phyloP scores from a whole-genome alignment of 208 protist species.

The Wallacemonas sp. region DNA sequence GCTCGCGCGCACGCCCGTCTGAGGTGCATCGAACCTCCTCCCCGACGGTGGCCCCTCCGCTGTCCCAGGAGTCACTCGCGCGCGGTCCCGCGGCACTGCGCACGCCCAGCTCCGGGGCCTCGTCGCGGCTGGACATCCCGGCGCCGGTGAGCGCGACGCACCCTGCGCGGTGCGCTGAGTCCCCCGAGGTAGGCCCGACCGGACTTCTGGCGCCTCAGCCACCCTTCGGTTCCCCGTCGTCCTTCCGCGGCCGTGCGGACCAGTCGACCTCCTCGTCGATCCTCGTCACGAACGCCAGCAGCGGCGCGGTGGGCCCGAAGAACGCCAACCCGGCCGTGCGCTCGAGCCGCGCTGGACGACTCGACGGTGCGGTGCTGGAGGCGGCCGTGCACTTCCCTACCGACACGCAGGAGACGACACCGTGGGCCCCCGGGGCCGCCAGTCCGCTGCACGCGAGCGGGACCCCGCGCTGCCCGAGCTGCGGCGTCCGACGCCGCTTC shows the following conservation, averaged over 20 bases:
- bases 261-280: constrained; percentile 2
- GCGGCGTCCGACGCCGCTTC: neutral
- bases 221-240: neutral
- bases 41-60: too few species aligned
- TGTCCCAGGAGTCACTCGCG: too few species aligned
- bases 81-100: too few species aligned
- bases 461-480: neutral
- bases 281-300: constrained; percentile 6
- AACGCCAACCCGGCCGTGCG: neutral
- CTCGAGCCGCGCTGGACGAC: neutral
- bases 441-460: neutral
- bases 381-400: neutral
- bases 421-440: neutral
- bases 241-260: neutral
- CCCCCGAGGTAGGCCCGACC: too few species aligned
- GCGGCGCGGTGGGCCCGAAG: neutral
- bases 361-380: constrained; percentile 9
- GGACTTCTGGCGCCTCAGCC: too few species aligned
- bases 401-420: neutral
- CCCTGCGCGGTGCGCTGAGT: too few species aligned
- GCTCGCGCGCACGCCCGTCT: too few species aligned
- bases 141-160: too few species aligned
- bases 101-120: too few species aligned
- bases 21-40: too few species aligned
- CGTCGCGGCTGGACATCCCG: too few species aligned